Conservation (phyloP, 1,284 basidiomycete genomes). For the Fomes fomentarius region DNA sequence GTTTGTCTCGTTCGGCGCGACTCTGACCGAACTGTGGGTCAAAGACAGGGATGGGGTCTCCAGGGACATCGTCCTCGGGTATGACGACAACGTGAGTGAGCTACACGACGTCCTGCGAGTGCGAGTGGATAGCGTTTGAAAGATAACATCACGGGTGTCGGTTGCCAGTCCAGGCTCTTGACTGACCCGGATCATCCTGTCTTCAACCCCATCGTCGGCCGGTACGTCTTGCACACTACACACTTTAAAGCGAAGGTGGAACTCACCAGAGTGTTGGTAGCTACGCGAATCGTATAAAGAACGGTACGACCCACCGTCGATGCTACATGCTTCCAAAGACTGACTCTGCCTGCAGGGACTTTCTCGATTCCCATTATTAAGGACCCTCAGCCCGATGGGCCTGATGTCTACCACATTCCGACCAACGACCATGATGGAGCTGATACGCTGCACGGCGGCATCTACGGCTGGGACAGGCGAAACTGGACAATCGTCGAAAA, state of each 20-base stretch:
- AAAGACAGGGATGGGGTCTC: conserved; percentile 48
- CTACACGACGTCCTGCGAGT: background rate
- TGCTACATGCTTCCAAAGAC: background rate
- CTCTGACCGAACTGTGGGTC: conserved; percentile 55
- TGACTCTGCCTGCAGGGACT: conserved; percentile 38
- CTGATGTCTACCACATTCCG: conserved; percentile 53
- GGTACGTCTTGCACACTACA: conserved; percentile 32
- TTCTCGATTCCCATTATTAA: conserved; percentile 60
- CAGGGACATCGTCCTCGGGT: conserved; percentile 54
- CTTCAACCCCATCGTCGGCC: conserved; percentile 53
- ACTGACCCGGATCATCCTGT: conserved; percentile 53
- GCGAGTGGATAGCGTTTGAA: background rate
- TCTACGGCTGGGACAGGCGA: conserved; percentile 56
- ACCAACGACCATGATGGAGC: conserved; percentile 51
- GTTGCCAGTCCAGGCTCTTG: conserved; percentile 40
- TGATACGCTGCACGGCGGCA: conserved; percentile 58
- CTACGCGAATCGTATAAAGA: conserved; percentile 56
- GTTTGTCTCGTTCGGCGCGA: conserved; percentile 56
- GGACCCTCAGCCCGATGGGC: conserved; percentile 45
- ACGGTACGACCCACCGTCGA: conserved; percentile 36
- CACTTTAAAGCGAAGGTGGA: too few relatives aligned
- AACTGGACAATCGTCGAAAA: conserved; percentile 54
- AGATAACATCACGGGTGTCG: background rate
- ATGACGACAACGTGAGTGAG: conserved; percentile 50
- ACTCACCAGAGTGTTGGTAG: conserved; percentile 27